These are phyloP conservation scores for Ophiostoma perfectum DNA, from an alignment of 2,329 filamentous ascomycete genomes.

Conservation along the genomic window DNA sequence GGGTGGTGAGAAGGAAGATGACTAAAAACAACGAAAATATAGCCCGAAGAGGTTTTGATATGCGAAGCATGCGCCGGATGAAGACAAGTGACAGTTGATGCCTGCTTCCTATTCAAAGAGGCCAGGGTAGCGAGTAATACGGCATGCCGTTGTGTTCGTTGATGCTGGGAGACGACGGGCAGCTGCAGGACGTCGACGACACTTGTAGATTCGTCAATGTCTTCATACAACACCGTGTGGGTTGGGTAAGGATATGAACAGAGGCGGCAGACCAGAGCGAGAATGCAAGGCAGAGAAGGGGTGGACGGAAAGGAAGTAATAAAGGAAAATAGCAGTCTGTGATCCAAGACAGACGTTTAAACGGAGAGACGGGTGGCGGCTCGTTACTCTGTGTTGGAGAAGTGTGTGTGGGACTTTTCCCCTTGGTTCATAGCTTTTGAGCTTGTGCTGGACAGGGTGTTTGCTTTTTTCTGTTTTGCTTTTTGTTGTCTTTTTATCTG, in stretches of 20 bases:
- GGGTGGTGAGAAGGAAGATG: neutral
- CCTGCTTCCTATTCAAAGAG: conserved; percentile 22
- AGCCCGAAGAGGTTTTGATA: neutral
- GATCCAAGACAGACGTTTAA: conserved; percentile 26
- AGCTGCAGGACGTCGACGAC: conserved; percentile 39
- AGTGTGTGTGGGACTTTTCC: conserved; percentile 23
- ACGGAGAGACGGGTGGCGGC: conserved; percentile 25
- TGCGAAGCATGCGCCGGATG: neutral
- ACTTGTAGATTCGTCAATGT: neutral
- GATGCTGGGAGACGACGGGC: conserved; percentile 42
- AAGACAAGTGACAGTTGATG: neutral
- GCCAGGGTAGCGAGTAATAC: conserved; percentile 45
- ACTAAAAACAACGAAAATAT: neutral
- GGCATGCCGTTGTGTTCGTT: conserved; percentile 42
- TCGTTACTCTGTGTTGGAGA: conserved; percentile 23
- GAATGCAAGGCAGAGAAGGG: neutral
- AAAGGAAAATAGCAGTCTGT: conserved; percentile 3
- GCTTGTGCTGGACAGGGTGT: conserved; percentile 16
- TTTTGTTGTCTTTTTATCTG: neutral
- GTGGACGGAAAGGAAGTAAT: conserved; percentile 2
- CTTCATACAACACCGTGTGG: neutral
- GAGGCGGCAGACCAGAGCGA: neutral
- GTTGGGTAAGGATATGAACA: neutral
- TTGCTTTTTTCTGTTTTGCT: conserved; percentile 3
- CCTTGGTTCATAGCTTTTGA: neutral